Conservation (phyloP, 2,329 filamentous ascomycete genomes). For the Davidsoniella australis region DNA sequence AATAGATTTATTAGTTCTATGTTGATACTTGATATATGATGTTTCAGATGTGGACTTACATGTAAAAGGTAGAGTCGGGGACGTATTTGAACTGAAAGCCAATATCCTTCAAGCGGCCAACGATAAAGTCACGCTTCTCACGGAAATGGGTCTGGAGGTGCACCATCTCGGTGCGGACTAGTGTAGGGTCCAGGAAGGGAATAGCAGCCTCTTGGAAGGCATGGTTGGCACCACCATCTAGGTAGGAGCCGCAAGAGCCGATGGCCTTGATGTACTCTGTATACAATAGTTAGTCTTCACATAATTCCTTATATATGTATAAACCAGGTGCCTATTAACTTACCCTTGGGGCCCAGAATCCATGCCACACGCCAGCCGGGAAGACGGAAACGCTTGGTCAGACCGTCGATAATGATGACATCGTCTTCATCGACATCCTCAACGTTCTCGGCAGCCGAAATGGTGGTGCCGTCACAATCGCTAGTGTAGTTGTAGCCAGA, state of each 20-base stretch:
- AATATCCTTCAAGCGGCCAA: constrained; percentile 63
- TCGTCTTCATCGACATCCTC: constrained; percentile 79
- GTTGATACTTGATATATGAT: background rate
- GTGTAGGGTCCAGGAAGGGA: constrained; percentile 72
- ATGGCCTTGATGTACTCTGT: constrained; percentile 82
- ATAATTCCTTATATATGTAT: background rate
- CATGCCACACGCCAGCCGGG: constrained; percentile 94
- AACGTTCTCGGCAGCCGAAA: constrained; percentile 78
- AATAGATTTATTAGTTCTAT: background rate
- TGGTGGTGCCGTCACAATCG: constrained; percentile 76
- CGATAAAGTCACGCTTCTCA: constrained; percentile 82
- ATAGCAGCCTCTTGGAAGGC: constrained; percentile 91
- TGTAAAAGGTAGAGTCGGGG: constrained; percentile 87
- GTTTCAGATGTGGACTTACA: constrained; percentile 32
- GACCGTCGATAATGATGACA: constrained; percentile 84
- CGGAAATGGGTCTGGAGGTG: constrained; percentile 80
- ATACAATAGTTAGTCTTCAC: constrained; percentile 10
- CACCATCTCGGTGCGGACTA: constrained; percentile 73
- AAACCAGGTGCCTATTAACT: constrained; percentile 11
- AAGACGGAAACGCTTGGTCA: constrained; percentile 92
- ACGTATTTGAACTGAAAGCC: constrained; percentile 73
- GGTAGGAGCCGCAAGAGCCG: constrained; percentile 79
- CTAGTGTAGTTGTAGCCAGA: constrained; percentile 90
- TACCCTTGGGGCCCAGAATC: constrained; percentile 75
- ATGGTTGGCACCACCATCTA: constrained; percentile 86